Evolutionary conservation across 2,329 filamentous ascomycete genomes (phyloP), one percentile per base, ranked within the genome.

Genomic region (Botrytis paeoniae): DNA sequence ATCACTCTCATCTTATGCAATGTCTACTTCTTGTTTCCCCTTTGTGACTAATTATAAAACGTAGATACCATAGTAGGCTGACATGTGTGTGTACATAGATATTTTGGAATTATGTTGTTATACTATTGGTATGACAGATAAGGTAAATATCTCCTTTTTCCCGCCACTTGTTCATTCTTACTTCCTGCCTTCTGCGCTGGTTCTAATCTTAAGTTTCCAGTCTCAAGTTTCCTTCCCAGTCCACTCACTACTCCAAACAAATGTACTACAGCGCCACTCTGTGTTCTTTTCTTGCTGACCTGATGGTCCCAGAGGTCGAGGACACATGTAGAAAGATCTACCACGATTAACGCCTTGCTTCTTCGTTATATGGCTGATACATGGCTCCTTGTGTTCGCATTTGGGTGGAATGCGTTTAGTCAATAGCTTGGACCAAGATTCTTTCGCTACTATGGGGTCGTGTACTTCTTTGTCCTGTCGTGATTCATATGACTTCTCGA

Each of bases 341-440:
- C 86, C 95, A 83, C 80, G 91, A 79, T 98, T 99, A 75, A 93
- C 84, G 1, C 96, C 96, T 0, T 93, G 86, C 80, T 98, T 98
- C 84, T 95, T 98, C 1, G 95, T 97, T 29, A 91, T 87, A 69
- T 95, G 84, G 76, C 87, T 93, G 76, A 94, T 92, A 82, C 96
- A 98, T 4, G 93, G 92, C 78, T 98, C 95, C 70, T 89, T 86
- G 80, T 99, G 96, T 65, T 98, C 94, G 80, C 96, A 99, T 73
- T 87, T 88, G 1, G 96, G 96, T 1, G 89, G 86, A 1, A 89
- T 84, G 73, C 92, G 90, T 81, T 92, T 94, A 25, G 91, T 89
- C 75, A 98, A 91, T 22, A 98, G 85, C 80, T 92, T 94, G 7
- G 89, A 91, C 96, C 96, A 98, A 35, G 91, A 92, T 79, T 96